Evolutionary conservation across 23 red algal species (phyloP), one percentile per base, ranked within the genome.

Genomic region (Chondrus crispus): DNA sequence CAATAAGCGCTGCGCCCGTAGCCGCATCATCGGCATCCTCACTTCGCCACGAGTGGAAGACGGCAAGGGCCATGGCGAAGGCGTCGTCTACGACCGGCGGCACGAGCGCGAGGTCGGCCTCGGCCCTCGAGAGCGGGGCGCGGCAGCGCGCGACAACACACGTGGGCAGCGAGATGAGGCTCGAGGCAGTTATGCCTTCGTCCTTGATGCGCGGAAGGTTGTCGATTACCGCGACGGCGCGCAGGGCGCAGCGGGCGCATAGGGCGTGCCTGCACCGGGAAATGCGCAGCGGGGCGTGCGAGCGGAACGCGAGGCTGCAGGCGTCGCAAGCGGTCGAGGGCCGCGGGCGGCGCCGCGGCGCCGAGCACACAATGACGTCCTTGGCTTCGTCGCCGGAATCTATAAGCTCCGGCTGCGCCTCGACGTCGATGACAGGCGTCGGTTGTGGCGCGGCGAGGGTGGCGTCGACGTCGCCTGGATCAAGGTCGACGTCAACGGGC

Each of bases 51-150:
- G 9, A 38, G 12, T 75, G 13, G 54, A 85, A 94, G 3, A 39
- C 35, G 44, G 74, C 41, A 29, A 85, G 44, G 2, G 69, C 81
- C 33, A 43, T 26, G 24, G 26, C 80, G 36, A 94, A 74, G 7
- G 45, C 40, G 18, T 35, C 40, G 64, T 94, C 91, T 3, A 69
- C 80, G 2, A 86, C 81, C 12, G 50, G 42, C 36, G 81, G 50
- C 29, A 37, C 73, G 20, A 94, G 82, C 14, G 81, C 81, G 35
- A 50, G 49, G n/a, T 74, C 28, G 4, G 71, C 70, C 48, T 94
- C 91, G 0, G 64, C 69, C 13, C 52, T 26, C 5, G 71, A 54
- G 32, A 94, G 46, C 55, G 91, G 91, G 13, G 91, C 91, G 12
- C 33, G 42, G 52, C 90, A 93, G 13, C 64, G 80, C 12, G 37